Evolutionary conservation across 495 filamentous ascomycete genomes (phyloP).

Genomic region (Aspergillus bertholletiae): DNA sequence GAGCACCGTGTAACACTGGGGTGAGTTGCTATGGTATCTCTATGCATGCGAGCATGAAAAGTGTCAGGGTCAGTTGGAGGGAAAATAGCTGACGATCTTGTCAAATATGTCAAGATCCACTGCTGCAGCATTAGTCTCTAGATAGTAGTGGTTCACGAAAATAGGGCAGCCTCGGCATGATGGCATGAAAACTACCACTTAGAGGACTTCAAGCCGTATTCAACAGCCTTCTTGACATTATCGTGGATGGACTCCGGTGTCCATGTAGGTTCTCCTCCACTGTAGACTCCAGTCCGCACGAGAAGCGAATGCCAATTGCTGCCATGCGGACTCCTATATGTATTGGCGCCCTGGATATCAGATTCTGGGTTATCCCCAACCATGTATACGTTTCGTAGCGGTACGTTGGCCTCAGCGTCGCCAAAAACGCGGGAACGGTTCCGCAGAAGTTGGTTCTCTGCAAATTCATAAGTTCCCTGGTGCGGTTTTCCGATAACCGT

Average conservation of each 20-base stretch:
- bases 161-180: background rate
- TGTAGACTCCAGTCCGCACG: slow-evolving; percentile 80
- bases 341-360: slow-evolving; percentile 89
- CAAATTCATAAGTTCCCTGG: slow-evolving; percentile 73
- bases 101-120: background rate
- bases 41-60: too few relatives aligned
- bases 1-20: too few relatives aligned
- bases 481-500: slow-evolving; percentile 83
- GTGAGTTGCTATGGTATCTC: too few relatives aligned
- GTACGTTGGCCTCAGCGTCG: slow-evolving; percentile 27
- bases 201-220: slow-evolving; percentile 56
- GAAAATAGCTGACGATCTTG: too few relatives aligned
- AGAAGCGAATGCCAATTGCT: slow-evolving; percentile 78
- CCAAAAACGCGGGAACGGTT: slow-evolving; percentile 52
- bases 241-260: slow-evolving; percentile 58
- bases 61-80: too few relatives aligned
- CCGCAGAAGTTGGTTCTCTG: slow-evolving; percentile 64
- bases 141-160: slow-evolving; percentile 4
- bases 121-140: background rate
- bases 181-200: slow-evolving; percentile 25
- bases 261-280: slow-evolving; percentile 52
- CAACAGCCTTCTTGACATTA: slow-evolving; percentile 65
- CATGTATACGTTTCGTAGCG: slow-evolving; percentile 79
- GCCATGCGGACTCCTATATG: slow-evolving; percentile 58
- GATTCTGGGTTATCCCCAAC: slow-evolving; percentile 95